phyloP scores from a whole-genome alignment of 305 asterid species.

The Plantago coronopus region DNA sequence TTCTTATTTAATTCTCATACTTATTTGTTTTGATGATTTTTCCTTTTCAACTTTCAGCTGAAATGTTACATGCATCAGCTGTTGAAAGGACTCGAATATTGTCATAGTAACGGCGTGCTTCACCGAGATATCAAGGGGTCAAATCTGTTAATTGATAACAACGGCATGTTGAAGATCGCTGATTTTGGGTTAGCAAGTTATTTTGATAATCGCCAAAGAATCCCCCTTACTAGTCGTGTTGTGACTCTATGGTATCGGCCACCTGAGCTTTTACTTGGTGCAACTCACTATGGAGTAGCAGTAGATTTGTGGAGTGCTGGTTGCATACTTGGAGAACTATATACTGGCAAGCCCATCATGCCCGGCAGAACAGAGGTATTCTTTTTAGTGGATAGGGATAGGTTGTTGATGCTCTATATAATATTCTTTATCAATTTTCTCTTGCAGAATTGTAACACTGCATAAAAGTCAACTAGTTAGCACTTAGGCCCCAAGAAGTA shows the following conservation, averaged over 20 bases:
- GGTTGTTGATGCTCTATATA: too few relatives aligned
- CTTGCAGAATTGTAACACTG: too few relatives aligned
- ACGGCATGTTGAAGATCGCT: conserved; percentile 10
- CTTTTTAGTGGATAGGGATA: neutral
- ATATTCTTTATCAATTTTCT: too few relatives aligned
- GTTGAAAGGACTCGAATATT: conserved; percentile 8
- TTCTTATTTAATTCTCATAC: neutral
- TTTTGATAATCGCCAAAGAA: neutral
- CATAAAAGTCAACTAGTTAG: neutral
- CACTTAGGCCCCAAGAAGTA: neutral
- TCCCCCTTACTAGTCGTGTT: conserved; percentile 9
- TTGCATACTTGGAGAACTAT: conserved; percentile 13
- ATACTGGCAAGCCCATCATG: conserved; percentile 13
- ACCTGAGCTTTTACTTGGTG: conserved; percentile 13
- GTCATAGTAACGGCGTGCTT: conserved; percentile 5
- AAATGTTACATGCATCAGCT: conserved; percentile 16
- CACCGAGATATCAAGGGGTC: conserved; percentile 16
- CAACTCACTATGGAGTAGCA: conserved; percentile 11
- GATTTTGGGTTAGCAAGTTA: conserved; percentile 16
- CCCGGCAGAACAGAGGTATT: conserved; percentile 10
- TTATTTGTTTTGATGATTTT: neutral
- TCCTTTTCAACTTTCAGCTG: neutral
- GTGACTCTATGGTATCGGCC: conserved; percentile 15
- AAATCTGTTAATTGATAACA: conserved; percentile 7
- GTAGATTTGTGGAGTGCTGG: conserved; percentile 18